These are phyloP conservation scores for Mimosa pudica DNA, from an alignment of 306 rosid species.

Conservation along the genomic window DNA sequence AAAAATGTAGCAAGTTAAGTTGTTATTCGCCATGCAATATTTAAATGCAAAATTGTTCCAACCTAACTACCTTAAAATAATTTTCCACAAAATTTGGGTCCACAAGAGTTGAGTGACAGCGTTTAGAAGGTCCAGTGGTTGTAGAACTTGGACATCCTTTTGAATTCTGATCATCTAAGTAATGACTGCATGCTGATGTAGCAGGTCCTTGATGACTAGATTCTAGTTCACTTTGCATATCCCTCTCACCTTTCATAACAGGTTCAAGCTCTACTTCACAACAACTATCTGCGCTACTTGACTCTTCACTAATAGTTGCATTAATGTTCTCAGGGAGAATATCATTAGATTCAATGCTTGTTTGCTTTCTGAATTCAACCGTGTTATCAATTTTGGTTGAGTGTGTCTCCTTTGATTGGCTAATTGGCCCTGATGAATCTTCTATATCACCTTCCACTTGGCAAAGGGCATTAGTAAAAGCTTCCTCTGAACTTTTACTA, in stretches of 20 bases:
- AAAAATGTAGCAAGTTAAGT: conserved; percentile 7
- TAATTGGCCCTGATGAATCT: conserved; percentile 42
- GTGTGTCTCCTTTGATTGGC: conserved; percentile 43
- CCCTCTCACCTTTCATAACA: conserved; percentile 40
- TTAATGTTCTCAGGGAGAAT: conserved; percentile 36
- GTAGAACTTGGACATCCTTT: conserved; percentile 45
- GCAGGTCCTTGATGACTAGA: conserved; percentile 45
- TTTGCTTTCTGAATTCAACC: conserved; percentile 35
- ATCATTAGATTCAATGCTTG: conserved; percentile 42
- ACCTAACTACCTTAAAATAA: conserved; percentile 80
- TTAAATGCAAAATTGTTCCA: conserved; percentile 19
- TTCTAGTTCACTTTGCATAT: conserved; percentile 40
- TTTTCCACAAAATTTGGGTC: conserved; percentile 90
- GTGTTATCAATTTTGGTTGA: conserved; percentile 40
- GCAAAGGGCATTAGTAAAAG: conserved; percentile 35
- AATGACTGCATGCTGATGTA: conserved; percentile 41
- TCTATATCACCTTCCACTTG: conserved; percentile 48
- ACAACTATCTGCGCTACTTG: conserved; percentile 36
- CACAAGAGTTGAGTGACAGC: conserved; percentile 64
- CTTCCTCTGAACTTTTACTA: conserved; percentile 37
- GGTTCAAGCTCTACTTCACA: conserved; percentile 40
- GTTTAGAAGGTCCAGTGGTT: conserved; percentile 51
- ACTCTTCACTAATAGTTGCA: conserved; percentile 40
- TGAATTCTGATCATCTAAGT: conserved; percentile 39
- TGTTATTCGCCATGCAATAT: conserved; percentile 24